These are phyloP conservation scores for Blepharisma undulans DNA, from an alignment of 169 alveolate species.

Conservation along the genomic window DNA sequence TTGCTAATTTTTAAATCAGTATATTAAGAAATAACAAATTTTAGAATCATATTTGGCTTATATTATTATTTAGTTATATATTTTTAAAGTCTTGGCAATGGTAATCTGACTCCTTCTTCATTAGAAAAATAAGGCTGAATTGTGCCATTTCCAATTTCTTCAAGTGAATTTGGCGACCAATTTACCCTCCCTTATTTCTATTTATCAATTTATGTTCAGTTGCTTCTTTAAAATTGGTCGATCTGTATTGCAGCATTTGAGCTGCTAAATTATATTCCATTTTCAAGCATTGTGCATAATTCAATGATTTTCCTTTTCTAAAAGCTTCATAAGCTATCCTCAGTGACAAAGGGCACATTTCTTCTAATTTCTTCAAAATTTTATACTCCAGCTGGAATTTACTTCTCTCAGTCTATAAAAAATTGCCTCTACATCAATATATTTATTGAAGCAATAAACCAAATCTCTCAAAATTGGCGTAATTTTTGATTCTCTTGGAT, in stretches of 20 bases:
- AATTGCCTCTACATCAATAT: slow-evolving; percentile 29
- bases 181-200: not conserved
- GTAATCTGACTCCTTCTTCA: not conserved
- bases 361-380: slow-evolving; percentile 41
- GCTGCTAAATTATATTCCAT: slow-evolving; percentile 8
- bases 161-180: not conserved
- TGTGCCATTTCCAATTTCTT: not conserved
- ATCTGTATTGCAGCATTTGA: not conserved
- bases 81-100: too few species aligned
- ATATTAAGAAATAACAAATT: too few species aligned
- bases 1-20: too few species aligned
- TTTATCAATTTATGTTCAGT: not conserved
- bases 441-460: slow-evolving; percentile 43
- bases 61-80: too few species aligned
- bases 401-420: not conserved
- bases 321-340: slow-evolving; percentile 68
- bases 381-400: slow-evolving; percentile 45
- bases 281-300: not conserved
- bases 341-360: slow-evolving; percentile 58
- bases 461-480: slow-evolving; percentile 41
- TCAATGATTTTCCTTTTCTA: slow-evolving; percentile 56
- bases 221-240: not conserved
- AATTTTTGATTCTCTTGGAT: not conserved
- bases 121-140: not conserved
- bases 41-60: too few species aligned